Evolutionary conservation across 352 stramenopile genomes (phyloP).

Genomic region (Blastocystis sp.): DNA sequence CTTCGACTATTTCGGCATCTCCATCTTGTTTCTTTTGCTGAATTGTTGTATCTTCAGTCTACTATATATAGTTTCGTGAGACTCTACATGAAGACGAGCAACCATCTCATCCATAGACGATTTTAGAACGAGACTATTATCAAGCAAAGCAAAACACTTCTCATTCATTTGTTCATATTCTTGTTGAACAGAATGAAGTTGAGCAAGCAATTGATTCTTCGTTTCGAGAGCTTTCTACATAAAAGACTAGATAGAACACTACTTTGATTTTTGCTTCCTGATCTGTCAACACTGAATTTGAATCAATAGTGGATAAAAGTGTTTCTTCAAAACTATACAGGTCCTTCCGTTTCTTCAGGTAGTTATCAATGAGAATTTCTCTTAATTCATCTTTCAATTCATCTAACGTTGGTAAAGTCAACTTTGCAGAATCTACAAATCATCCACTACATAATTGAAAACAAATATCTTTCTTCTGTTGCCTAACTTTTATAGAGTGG

Average conservation of each 20-base stretch:
- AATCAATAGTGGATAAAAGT: background rate
- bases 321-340: background rate
- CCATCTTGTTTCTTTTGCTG: slow-evolving; percentile 23
- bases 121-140: background rate
- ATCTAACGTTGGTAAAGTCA: background rate
- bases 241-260: background rate
- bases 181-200: background rate
- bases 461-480: background rate
- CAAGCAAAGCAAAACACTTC: background rate
- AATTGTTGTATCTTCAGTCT: slow-evolving; percentile 9
- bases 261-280: slow-evolving; percentile 15
- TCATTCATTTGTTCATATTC: slow-evolving; percentile 17
- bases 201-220: background rate
- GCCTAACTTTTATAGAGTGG: background rate
- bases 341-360: background rate
- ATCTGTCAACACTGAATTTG: background rate
- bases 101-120: background rate
- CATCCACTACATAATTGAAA: background rate
- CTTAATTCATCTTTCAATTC: background rate
- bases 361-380: background rate
- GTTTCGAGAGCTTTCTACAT: background rate
- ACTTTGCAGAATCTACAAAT: background rate
- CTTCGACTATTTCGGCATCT: background rate
- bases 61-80: background rate
- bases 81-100: background rate